Conservation (phyloP, 345 rosid genomes). For the Camelina neglecta region DNA sequence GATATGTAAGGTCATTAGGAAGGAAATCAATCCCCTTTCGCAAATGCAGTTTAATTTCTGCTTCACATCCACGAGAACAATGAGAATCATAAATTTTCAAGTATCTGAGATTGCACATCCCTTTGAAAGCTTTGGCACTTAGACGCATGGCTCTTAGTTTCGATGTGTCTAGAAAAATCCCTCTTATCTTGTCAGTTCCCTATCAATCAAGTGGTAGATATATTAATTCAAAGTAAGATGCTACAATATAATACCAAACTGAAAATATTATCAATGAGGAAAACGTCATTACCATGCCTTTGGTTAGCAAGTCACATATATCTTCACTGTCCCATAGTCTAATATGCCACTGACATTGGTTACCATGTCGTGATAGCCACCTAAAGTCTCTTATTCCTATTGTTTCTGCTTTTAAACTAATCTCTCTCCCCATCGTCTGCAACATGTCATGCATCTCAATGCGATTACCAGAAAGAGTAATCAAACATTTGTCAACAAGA, state of each 20-base stretch:
- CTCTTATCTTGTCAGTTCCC: slow-evolving; percentile 45
- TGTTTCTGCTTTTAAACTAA: slow-evolving; percentile 39
- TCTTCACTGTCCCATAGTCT: slow-evolving; percentile 41
- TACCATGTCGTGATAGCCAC: slow-evolving; percentile 27
- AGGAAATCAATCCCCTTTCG: slow-evolving; percentile 39
- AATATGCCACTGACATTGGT: slow-evolving; percentile 27
- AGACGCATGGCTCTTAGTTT: slow-evolving; percentile 32
- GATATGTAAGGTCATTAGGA: slow-evolving; percentile 41
- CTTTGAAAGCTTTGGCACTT: slow-evolving; percentile 34
- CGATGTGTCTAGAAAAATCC: slow-evolving; percentile 42
- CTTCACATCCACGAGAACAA: slow-evolving; percentile 30
- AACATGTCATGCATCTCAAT: slow-evolving; percentile 52
- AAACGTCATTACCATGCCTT: slow-evolving; percentile 32
- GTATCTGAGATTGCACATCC: slow-evolving; percentile 45
- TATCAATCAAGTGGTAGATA: slow-evolving; percentile 18
- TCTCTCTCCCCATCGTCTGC: slow-evolving; percentile 49
- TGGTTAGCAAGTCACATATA: slow-evolving; percentile 31
- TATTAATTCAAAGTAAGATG: slow-evolving; percentile 2
- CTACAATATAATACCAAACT: background rate
- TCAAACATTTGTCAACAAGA: slow-evolving; percentile 46
- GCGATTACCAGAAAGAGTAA: slow-evolving; percentile 33
- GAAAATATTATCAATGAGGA: background rate
- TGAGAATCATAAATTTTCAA: slow-evolving; percentile 43
- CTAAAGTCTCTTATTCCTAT: slow-evolving; percentile 16
- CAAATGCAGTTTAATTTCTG: slow-evolving; percentile 15